Evolutionary conservation across 2,329 filamentous ascomycete genomes (phyloP).

Genomic region (Aurifilum marmelostoma): DNA sequence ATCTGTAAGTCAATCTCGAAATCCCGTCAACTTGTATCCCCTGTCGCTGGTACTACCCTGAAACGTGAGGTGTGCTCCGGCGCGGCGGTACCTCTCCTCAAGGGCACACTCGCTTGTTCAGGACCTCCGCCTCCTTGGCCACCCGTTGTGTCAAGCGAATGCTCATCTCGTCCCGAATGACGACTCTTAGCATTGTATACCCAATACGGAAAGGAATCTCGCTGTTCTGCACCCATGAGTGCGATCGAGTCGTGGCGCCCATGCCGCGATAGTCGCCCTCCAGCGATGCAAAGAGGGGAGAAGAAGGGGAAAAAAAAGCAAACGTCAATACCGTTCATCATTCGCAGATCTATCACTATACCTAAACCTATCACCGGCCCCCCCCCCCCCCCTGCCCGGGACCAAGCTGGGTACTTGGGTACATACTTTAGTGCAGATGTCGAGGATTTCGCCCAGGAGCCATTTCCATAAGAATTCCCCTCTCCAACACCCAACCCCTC

Average conservation of each 20-base stretch:
- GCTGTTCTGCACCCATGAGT: background rate
- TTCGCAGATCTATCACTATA: conserved; percentile 7
- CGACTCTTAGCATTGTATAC: background rate
- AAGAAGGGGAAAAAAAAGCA: no score
- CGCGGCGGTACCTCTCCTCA: conserved; percentile 23
- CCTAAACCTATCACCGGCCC: background rate
- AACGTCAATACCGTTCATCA: conserved; percentile 2
- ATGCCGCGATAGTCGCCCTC: conserved; percentile 7
- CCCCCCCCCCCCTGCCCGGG: no score
- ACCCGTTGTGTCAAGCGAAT: conserved; percentile 1
- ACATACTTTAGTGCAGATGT: background rate
- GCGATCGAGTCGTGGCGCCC: background rate
- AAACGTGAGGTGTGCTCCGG: conserved; percentile 29
- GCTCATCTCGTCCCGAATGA: background rate
- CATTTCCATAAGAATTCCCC: conserved; percentile 22
- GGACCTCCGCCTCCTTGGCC: conserved; percentile 14
- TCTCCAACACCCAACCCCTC: no score
- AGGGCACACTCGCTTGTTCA: conserved; percentile 19
- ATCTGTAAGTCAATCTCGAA: conserved; percentile 29
- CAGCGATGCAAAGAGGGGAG: conserved; percentile 3
- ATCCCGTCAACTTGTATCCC: conserved; percentile 20
- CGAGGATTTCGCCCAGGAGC: conserved; percentile 14
- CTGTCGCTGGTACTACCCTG: conserved; percentile 26
- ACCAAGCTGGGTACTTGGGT: background rate
- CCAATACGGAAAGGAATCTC: background rate